phyloP scores from a whole-genome alignment of 345 rosid species.

The Eutrema japonicum region DNA sequence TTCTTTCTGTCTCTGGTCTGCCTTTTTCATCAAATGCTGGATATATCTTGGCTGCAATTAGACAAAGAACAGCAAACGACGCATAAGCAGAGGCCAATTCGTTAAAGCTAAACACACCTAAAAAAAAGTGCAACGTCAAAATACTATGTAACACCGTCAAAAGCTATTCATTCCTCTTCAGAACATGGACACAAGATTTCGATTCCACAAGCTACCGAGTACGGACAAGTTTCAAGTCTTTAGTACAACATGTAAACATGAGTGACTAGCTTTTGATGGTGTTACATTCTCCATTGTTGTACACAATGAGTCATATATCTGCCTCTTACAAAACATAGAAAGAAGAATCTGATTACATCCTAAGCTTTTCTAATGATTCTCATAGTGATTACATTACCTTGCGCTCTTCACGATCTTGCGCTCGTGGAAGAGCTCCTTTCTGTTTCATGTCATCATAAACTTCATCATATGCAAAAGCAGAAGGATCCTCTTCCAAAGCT shows the following conservation, averaged over 20 bases:
- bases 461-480: constrained; percentile 80
- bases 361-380: not conserved
- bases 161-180: not conserved
- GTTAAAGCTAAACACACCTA: not conserved
- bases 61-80: not conserved
- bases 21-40: constrained; percentile 62
- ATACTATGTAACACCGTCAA: not conserved
- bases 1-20: constrained; percentile 68
- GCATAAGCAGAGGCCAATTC: constrained; percentile 22
- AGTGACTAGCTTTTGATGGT: no score
- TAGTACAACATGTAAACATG: not conserved
- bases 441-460: constrained; percentile 84
- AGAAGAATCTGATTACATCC: not conserved
- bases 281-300: no score
- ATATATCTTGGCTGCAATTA: constrained; percentile 77
- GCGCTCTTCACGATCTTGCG: constrained; percentile 65
- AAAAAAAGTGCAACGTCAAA: not conserved
- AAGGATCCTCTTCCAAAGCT: constrained; percentile 84
- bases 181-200: not conserved
- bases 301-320: no score
- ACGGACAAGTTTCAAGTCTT: no score
- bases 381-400: constrained; percentile 49
- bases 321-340: no score
- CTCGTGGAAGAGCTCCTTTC: constrained; percentile 54
- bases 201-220: not conserved